These are phyloP conservation scores for Candida lessepsii DNA, from an alignment of 805 yeast genomes.

Conservation along the genomic window DNA sequence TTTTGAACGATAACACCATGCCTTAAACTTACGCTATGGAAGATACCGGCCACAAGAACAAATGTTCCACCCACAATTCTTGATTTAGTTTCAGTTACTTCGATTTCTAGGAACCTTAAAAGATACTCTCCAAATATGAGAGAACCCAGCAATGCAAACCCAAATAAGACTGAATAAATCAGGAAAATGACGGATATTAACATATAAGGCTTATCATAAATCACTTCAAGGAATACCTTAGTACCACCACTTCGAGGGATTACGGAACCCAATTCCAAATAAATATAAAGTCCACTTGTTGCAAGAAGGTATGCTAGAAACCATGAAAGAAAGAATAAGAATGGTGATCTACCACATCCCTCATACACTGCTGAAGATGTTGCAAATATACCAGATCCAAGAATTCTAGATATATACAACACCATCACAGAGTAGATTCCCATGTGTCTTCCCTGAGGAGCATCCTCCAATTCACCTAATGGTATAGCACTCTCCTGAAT, in stretches of 20 bases:
- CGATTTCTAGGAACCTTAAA: constrained; percentile 43
- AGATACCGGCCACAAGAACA: constrained; percentile 27
- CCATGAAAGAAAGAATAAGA: constrained; percentile 64
- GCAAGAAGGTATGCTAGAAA: constrained; percentile 57
- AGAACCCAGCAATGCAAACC: constrained; percentile 53
- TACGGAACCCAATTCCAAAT: constrained; percentile 67
- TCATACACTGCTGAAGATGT: constrained; percentile 64
- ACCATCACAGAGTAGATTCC: constrained; percentile 67
- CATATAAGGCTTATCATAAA: constrained; percentile 59
- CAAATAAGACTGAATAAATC: constrained; percentile 51
- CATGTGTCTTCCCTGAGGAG: constrained; percentile 74
- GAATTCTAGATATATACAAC: constrained; percentile 62
- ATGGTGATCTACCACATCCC: constrained; percentile 67
- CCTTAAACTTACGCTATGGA: constrained; percentile 60
- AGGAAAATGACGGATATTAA: constrained; percentile 52
- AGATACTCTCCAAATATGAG: constrained; percentile 63
- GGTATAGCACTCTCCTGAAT: constrained; percentile 1
- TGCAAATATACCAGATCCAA: constrained; percentile 79
- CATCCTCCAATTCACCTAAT: constrained; percentile 43
- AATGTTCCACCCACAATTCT: constrained; percentile 32
- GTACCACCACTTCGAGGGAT: constrained; percentile 76
- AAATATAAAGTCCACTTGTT: constrained; percentile 65
- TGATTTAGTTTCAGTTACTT: constrained; percentile 34
- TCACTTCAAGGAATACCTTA: constrained; percentile 67
- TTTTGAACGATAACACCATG: constrained; percentile 64